Evolutionary conservation across 202 grass and related monocot genomes (phyloP), one percentile per base, ranked within the genome.

Genomic region (Cymbopogon flexuosus): DNA sequence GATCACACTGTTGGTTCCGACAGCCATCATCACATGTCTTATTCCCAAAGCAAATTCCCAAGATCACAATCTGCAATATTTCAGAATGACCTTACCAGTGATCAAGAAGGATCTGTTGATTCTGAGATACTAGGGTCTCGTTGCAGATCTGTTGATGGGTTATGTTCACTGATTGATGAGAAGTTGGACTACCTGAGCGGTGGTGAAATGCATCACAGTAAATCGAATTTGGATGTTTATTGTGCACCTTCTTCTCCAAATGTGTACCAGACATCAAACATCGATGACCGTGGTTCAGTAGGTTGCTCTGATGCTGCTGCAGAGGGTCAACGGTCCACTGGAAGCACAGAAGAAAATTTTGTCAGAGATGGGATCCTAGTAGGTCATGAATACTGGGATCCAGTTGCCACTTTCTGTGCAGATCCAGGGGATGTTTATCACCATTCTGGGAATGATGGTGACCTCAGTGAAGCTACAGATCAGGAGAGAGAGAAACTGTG

Each of bases 11-110:
- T 68, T 73, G 62, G 82, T 69, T 86, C 79, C 2, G 68, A 75
- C 58, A 82, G 73, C 67, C 51, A 73, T 73, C 68, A 73, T 78
- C 41, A 52, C 49, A 71, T 68, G 27, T 74, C 73, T 83, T 86
- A 64, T 82, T 51, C 52, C 51, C 79, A 83, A 18, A 62, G 42
- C 34, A 89, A 82, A 68, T 83, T 89, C 85, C 74, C 75, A 83
- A 89, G 88, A 75, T 89, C 88, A 54, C 88, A 89, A 5, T 89
- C 83, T 75, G 83, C 74, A 63, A 49, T 86, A 83, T 89, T 89
- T 79, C 79, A 86, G 79, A 89, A 79, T 64, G 51, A 83, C 64
- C 54, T 42, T 8, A 46, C 45, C 68, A 79, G 62, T 70, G 75
- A 83, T 14, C 42, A 6, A 45, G 79, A 89, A 86, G 88, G 79